Evolutionary conservation across 2,329 filamentous ascomycete species (phyloP).

Genomic region (Exserohilum rostratum): DNA sequence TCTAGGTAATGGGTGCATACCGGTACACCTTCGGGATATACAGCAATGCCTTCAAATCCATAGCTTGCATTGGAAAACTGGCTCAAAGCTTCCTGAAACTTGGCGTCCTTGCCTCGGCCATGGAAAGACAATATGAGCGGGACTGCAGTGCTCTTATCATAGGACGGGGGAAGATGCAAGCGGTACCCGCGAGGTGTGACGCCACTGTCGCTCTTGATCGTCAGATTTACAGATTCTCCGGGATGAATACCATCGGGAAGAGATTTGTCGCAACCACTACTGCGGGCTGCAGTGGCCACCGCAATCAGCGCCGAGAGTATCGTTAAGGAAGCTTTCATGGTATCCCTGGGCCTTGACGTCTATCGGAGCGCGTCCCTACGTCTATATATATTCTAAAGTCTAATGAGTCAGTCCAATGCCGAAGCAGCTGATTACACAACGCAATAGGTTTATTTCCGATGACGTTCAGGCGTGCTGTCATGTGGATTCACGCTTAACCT

Average conservation of each 20-base stretch:
- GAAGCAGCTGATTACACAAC: no score
- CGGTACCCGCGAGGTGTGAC: conserved; percentile 42
- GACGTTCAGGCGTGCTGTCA: background rate
- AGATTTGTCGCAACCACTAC: conserved; percentile 20
- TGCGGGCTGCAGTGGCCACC: background rate
- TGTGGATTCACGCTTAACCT: background rate
- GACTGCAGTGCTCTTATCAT: conserved; percentile 45
- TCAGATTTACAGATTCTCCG: conserved; percentile 31
- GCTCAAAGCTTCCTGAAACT: conserved; percentile 51
- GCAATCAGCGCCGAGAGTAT: background rate
- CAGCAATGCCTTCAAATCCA: conserved; percentile 53
- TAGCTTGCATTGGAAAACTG: conserved; percentile 54
- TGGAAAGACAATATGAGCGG: conserved; percentile 59
- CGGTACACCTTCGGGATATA: conserved; percentile 53
- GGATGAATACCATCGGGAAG: conserved; percentile 28
- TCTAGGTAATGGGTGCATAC: conserved; percentile 24
- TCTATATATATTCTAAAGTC: background rate
- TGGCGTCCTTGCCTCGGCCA: conserved; percentile 48
- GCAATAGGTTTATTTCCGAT: no score
- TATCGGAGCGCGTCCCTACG: no score
- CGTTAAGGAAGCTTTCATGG: background rate
- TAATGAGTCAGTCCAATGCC: no score
- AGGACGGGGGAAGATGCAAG: conserved; percentile 50
- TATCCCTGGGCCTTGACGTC: background rate
- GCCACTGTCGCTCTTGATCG: conserved; percentile 38